These are phyloP conservation scores for Candida endomychidarum DNA, from an alignment of 805 yeast species.

Conservation along the genomic window DNA sequence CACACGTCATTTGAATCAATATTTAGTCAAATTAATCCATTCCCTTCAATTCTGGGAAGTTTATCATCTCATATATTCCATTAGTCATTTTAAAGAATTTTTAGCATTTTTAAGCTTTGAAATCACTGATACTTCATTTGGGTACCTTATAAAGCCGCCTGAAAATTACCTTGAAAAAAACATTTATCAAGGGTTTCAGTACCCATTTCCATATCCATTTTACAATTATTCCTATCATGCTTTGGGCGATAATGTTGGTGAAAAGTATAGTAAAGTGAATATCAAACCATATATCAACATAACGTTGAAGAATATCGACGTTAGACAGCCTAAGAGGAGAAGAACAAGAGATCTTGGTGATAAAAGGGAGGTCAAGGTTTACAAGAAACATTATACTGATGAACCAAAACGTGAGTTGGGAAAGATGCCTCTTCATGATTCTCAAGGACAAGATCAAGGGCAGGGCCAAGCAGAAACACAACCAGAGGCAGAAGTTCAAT, in stretches of 20 bases:
- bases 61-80: conserved; percentile 35
- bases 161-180: conserved; percentile 33
- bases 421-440: too few relatives aligned
- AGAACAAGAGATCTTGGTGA: background rate
- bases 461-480: background rate
- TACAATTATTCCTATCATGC: conserved; percentile 45
- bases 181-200: conserved; percentile 42
- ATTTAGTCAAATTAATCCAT: conserved; percentile 38
- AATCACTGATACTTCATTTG: conserved; percentile 34
- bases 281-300: conserved; percentile 40
- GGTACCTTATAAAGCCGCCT: conserved; percentile 41
- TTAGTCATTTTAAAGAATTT: conserved; percentile 35
- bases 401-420: too few relatives aligned
- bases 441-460: conserved; percentile 1
- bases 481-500: conserved; percentile 1
- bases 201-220: conserved; percentile 47
- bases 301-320: conserved; percentile 18
- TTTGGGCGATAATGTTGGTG: conserved; percentile 25
- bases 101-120: conserved; percentile 36
- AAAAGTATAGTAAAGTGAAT: conserved; percentile 26
- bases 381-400: conserved; percentile 3
- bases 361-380: conserved; percentile 7
- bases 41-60: conserved; percentile 45
- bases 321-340: conserved; percentile 6
- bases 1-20: conserved; percentile 40